These are phyloP conservation scores for Magnusiomyces sp. DNA, from an alignment of 1,139 yeast species.

Conservation along the genomic window DNA sequence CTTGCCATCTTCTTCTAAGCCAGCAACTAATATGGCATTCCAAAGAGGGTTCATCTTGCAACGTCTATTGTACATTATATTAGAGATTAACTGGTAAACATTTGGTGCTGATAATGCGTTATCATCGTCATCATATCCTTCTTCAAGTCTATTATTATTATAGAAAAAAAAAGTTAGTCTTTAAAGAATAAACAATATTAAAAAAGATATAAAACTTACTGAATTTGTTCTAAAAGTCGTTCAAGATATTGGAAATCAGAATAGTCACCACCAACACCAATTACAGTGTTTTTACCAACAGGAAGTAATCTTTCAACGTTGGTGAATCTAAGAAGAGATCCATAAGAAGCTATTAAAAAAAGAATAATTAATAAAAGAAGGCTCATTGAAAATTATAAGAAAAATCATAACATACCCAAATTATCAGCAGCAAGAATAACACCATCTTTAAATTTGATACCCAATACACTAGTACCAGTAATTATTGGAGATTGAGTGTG, in stretches of 20 bases:
- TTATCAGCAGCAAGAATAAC: constrained; percentile 93
- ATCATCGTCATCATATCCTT: constrained; percentile 74
- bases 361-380: too few relatives aligned
- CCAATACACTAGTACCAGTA: constrained; percentile 93
- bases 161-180: constrained; percentile 16
- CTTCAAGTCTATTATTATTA: constrained; percentile 41
- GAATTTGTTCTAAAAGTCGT: constrained; percentile 68
- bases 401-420: constrained; percentile 51
- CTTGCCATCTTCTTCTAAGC: constrained; percentile 48
- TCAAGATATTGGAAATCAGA: constrained; percentile 86
- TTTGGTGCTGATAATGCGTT: constrained; percentile 74
- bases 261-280: constrained; percentile 92
- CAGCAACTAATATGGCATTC: constrained; percentile 92
- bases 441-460: constrained; percentile 84
- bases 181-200: not conserved
- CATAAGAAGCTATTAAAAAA: constrained; percentile 57
- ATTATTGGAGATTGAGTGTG: constrained; percentile 92
- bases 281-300: constrained; percentile 79
- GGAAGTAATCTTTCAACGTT: constrained; percentile 75
- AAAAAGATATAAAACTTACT: constrained; percentile 23
- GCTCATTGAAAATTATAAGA: not conserved
- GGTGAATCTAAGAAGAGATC: constrained; percentile 80
- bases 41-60: constrained; percentile 92
- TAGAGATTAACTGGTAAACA: constrained; percentile 78
- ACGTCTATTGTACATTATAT: constrained; percentile 80